Percentiles rank a stretch among this genome's conserved stretches.
These are phyloP conservation scores for Aureobasidium sp. DNA, from an alignment of 2,329 filamentous ascomycete species.

Conservation along the genomic window DNA sequence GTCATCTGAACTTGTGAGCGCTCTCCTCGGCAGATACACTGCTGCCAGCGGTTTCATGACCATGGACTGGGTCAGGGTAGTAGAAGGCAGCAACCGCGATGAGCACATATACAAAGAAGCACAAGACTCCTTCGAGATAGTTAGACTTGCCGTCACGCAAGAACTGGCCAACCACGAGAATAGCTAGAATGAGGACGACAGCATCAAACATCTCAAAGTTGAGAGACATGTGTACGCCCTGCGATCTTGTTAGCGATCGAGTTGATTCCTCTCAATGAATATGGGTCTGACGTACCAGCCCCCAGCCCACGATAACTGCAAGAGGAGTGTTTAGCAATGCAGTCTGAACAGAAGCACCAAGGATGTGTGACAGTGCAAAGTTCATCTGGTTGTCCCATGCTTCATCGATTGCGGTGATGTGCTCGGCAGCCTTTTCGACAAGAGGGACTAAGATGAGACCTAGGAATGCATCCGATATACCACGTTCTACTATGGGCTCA, in stretches of 20 bases:
- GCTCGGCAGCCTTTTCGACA: slow-evolving; percentile 79
- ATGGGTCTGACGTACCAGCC: slow-evolving; percentile 52
- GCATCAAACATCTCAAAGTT: slow-evolving; percentile 86
- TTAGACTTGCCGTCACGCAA: slow-evolving; percentile 81
- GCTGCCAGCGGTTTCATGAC: background rate
- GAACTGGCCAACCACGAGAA: slow-evolving; percentile 81
- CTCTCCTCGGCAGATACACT: background rate
- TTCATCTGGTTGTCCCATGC: slow-evolving; percentile 72
- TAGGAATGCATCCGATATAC: slow-evolving; percentile 49
- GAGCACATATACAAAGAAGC: slow-evolving; percentile 59
- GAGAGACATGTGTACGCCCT: slow-evolving; percentile 57
- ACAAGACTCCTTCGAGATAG: slow-evolving; percentile 77
- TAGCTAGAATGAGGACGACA: slow-evolving; percentile 68
- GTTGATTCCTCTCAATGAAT: no score
- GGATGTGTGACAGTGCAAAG: slow-evolving; percentile 74
- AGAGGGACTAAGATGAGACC: slow-evolving; percentile 70
- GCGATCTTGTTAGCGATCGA: slow-evolving; percentile 73
- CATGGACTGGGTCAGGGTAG: slow-evolving; percentile 44
- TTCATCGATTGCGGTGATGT: slow-evolving; percentile 75
- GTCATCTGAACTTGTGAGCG: background rate
- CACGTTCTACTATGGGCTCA: slow-evolving; percentile 45
- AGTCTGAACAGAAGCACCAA: slow-evolving; percentile 82
- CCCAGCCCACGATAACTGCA: slow-evolving; percentile 77
- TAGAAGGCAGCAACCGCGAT: slow-evolving; percentile 54
- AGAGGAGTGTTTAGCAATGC: slow-evolving; percentile 81